Conservation (phyloP, 768 basidiomycete species). For the Favolaschia claudopus region DNA sequence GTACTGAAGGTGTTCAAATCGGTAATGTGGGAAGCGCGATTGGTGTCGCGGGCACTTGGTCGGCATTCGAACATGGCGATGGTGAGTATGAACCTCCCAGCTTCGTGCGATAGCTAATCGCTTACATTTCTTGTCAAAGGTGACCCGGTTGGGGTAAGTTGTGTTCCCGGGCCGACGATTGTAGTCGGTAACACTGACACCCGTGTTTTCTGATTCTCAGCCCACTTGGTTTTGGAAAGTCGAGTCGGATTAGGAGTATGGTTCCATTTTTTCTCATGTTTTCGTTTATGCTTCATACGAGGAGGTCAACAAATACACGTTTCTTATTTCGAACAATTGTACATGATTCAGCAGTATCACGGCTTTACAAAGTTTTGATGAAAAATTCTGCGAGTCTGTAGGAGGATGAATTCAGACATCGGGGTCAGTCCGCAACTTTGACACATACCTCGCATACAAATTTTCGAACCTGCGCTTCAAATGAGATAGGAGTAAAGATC, state of each 20-base stretch:
- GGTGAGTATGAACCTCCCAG: conserved; percentile 44
- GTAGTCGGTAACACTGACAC: not conserved
- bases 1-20: conserved; percentile 73
- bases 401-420: no score
- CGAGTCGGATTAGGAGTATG: no score
- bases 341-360: not conserved
- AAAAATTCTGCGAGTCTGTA: conserved; percentile 17
- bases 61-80: conserved; percentile 63
- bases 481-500: not conserved
- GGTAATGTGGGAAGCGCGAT: conserved; percentile 70
- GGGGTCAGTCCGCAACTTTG: no score
- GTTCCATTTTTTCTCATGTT: no score
- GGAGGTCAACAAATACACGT: no score
- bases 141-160: conserved; percentile 68
- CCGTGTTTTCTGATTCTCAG: not conserved
- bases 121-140: conserved; percentile 39
- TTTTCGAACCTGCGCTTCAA: conserved; percentile 51
- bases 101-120: not conserved
- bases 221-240: conserved; percentile 22
- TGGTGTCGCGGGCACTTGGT: conserved; percentile 76
- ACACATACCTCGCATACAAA: no score
- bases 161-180: not conserved
- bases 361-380: conserved; percentile 3
- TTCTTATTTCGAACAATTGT: not conserved
- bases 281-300: no score